These are phyloP conservation scores for Acanthamoeba culbertsoni DNA, from an alignment of 208 protist genomes.

Conservation along the genomic window DNA sequence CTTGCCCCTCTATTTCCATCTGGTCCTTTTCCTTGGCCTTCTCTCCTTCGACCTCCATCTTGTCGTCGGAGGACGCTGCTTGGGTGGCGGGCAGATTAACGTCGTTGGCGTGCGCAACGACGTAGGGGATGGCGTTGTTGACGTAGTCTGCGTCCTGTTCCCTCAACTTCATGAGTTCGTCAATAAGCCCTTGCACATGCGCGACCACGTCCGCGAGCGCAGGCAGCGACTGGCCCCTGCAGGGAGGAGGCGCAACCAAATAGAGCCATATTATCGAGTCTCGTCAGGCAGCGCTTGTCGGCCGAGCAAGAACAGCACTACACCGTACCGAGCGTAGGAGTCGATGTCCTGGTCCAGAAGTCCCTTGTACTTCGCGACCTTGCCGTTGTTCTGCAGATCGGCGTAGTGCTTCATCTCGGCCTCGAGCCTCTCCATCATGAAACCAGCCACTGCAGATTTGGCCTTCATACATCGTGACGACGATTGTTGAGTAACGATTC, in stretches of 20 bases:
- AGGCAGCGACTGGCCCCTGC: neutral
- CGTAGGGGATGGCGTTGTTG: slow-evolving; percentile 56
- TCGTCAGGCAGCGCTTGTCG: neutral
- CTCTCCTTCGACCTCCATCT: slow-evolving; percentile 37
- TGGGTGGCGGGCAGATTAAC: slow-evolving; percentile 2
- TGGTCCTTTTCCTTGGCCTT: slow-evolving; percentile 55
- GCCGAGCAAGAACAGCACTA: neutral
- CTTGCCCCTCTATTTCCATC: too few species aligned
- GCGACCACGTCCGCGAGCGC: neutral
- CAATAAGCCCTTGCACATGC: slow-evolving; percentile 34
- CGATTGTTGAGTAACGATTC: too few species aligned
- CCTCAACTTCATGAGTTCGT: neutral
- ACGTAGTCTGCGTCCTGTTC: slow-evolving; percentile 47
- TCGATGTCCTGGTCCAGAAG: slow-evolving; percentile 76
- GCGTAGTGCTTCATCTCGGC: slow-evolving; percentile 84
- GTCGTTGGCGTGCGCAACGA: slow-evolving; percentile 43
- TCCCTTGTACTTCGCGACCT: slow-evolving; percentile 66
- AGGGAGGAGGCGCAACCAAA: neutral
- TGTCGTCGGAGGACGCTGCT: neutral
- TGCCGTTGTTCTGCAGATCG: slow-evolving; percentile 74
- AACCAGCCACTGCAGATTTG: slow-evolving; percentile 75
- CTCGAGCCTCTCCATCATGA: slow-evolving; percentile 86
- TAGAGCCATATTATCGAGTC: too few species aligned
- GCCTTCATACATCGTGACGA: too few species aligned
- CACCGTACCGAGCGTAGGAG: neutral